A percentile compares a stretch with the other conserved stretches of the same genome.
Conservation (phyloP, 441 rosid genomes). For the Codiaeum variegatum region DNA sequence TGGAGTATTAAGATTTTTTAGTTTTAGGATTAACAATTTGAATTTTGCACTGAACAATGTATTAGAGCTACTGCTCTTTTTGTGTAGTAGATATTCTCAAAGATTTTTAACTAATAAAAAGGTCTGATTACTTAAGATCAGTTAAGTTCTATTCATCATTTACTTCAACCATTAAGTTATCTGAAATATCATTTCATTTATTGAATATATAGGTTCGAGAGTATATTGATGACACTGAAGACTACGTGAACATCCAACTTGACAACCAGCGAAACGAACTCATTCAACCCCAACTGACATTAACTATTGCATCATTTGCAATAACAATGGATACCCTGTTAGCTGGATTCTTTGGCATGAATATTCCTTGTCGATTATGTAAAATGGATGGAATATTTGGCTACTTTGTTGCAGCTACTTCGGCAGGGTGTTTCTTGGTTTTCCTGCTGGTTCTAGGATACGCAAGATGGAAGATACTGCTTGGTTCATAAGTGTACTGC, state of each 20-base stretch:
- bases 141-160: background rate
- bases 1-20: too few species aligned
- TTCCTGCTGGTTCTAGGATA: slow-evolving; percentile 75
- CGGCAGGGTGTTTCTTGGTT: slow-evolving; percentile 48
- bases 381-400: slow-evolving; percentile 6
- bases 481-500: slow-evolving; percentile 44
- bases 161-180: slow-evolving; percentile 8
- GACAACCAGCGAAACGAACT: slow-evolving; percentile 91
- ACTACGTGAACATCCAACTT: slow-evolving; percentile 86
- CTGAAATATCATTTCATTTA: background rate
- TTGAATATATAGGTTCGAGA: slow-evolving; percentile 66
- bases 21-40: background rate
- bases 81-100: background rate
- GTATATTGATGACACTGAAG: slow-evolving; percentile 94
- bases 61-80: background rate
- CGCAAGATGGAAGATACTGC: slow-evolving; percentile 92
- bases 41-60: background rate
- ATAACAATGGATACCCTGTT: slow-evolving; percentile 66
- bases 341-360: slow-evolving; percentile 80
- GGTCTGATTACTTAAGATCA: background rate
- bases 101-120: background rate
- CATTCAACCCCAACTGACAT: slow-evolving; percentile 79
- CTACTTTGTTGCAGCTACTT: slow-evolving; percentile 7
- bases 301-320: slow-evolving; percentile 82
- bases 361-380: slow-evolving; percentile 64